Evolutionary conservation across 768 basidiomycete species (phyloP).

Genomic region (Filobasidium wieringae): DNA sequence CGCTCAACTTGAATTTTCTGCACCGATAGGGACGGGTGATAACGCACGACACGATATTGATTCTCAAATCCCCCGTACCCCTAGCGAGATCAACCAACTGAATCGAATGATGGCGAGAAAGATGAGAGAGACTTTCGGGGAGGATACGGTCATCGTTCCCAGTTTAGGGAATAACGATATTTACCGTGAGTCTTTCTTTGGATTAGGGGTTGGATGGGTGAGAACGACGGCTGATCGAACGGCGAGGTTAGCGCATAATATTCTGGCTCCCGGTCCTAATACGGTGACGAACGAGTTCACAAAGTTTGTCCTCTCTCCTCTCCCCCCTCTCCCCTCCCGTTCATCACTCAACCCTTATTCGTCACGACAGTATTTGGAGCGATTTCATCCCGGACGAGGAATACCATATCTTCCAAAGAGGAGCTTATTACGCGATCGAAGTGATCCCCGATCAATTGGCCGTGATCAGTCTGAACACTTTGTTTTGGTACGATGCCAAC

Average conservation of each 20-base stretch:
- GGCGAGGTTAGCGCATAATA: constrained; percentile 43
- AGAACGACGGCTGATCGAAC: constrained; percentile 54
- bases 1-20: neutral
- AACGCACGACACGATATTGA: constrained; percentile 69
- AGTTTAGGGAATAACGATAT: constrained; percentile 86
- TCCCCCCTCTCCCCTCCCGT: too few species aligned
- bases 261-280: constrained; percentile 39
- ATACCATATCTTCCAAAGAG: constrained; percentile 69
- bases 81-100: constrained; percentile 61
- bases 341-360: neutral
- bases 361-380: constrained; percentile 56
- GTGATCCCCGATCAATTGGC: constrained; percentile 64
- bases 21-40: constrained; percentile 41
- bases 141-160: constrained; percentile 63
- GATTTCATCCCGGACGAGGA: constrained; percentile 66
- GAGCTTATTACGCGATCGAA: constrained; percentile 72
- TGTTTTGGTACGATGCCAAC: constrained; percentile 84
- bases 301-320: constrained; percentile 53
- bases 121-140: constrained; percentile 63
- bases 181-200: constrained; percentile 50
- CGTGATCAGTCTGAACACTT: constrained; percentile 73
- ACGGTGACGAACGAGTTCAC: constrained; percentile 48
- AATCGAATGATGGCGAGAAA: constrained; percentile 55
- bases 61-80: constrained; percentile 63
- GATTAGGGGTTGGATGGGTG: constrained; percentile 13